Base-by-base conservation (phyloP, 179 eudicot species). In the Spinacia oleracea region DNA sequence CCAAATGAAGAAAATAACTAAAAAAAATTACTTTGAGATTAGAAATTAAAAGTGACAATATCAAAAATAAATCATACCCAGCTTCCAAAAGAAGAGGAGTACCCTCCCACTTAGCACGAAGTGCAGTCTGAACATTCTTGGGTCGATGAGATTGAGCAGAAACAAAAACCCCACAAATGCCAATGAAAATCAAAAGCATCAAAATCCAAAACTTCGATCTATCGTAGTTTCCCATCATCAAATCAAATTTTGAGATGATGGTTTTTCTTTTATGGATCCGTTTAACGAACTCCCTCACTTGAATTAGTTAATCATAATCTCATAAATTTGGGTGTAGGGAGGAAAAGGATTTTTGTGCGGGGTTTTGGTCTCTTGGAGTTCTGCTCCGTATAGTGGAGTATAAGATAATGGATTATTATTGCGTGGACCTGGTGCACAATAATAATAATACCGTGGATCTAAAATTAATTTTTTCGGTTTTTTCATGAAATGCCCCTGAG, bases 71-170 rank as follows among this genome's bases (percentile, higher is more conserved):
- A 64, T 56, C 81, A 75, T 89, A 94, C 98, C 97, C 97, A 71
- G 97, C 98, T 90, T 94, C 98, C 38, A 95, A 68, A 71, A 95
- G 97, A 34, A 95, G 78, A 72, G 98, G 83, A 43, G 98, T 95
- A 35, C 93, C 97, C 76, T 92, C 78, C 97, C 98, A 95, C 80
- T 90, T 93, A 38, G 97, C 93, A 73, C 90, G 91, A 79, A 95
- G 93, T 27, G 98, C 92, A 65, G 94, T 91, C 79, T 95, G 97
- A 45, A 95, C 97, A 79, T 95, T 95, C 81, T 91, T 95, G 59
- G 94, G 97, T 27, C 90, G 86, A 77, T 85, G 83, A 45, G 73
- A 86, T 75, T 87, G 85, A 35, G 86, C 94, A 80, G 82, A 88
- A 60, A 82, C 87, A 18, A 77, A 81, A 82, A 68, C 48, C 79